Evolutionary conservation across 306 rosid genomes (phyloP), one percentile per base, ranked within the genome.

Genomic region (Dryas drummondii): DNA sequence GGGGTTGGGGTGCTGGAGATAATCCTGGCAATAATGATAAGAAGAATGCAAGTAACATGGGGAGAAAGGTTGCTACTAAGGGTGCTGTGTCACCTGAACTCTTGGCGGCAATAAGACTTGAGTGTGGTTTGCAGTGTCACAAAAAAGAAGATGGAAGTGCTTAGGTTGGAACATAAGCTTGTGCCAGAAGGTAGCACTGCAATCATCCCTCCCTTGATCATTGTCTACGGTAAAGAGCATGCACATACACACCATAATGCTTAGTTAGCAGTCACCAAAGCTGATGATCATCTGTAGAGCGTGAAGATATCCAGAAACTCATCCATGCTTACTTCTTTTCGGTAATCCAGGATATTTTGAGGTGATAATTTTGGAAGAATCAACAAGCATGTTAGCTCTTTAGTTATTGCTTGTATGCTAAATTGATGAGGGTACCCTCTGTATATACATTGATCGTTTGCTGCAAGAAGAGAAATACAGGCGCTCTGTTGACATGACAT

Each of bases 1-100:
- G 97, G 79, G 97, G 97, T 52, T 91, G 98, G 97, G 97, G 94
- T 27, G 91, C 86, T 48, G 91, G 68, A 84, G 86, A 82, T 66
- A 70, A 68, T 52, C 81, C 62, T 55, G 69, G 56, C 67, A 62
- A 13, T 17, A 11, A 68, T 42, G 65, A 57, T 42, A 68, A 76
- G 78, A 76, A 71, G 77, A 81, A 79, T 32, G 65, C 19, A 46
- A 73, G 45, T 11, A 54, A 66, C 19, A 51, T 11, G 44, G 62
- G 8, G 59, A 68, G 68, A 77, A 83, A 60, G 70, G 71, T 72
- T 58, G 74, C 32, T 50, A 26, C 82, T 78, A 80, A 58, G 65
- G 87, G 74, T 26, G 45, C 13, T 37, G 82, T 90, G 16, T 87
- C 94, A 73, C 90, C 96, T 57, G 93, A 91, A 80, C 90, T 94